A percentile compares a stretch with the other conserved stretches of the same genome.
phyloP scores from a whole-genome alignment of 2,329 filamentous ascomycete species.

The Aspergillus sp. region DNA sequence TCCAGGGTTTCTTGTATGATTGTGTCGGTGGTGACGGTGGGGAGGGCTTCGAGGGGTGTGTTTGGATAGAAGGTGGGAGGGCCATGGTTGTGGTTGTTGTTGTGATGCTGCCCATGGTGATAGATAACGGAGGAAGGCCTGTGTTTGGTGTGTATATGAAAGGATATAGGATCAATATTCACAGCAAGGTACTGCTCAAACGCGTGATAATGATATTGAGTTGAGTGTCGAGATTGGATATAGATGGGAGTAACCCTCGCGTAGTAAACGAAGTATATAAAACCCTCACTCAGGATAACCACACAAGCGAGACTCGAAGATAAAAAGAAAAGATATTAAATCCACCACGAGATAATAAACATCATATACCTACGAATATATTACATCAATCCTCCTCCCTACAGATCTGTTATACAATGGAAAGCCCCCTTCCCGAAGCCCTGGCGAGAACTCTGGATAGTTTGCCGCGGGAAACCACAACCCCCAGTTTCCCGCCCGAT shows the following conservation, averaged over 20 bases:
- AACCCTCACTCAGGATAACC: not conserved
- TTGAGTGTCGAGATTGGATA: not conserved
- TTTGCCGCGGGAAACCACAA: constrained; percentile 42
- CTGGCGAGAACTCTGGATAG: constrained; percentile 10
- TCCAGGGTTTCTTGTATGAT: constrained; percentile 61
- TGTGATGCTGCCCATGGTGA: constrained; percentile 43
- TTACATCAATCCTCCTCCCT: constrained; percentile 20
- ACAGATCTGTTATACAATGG: constrained; percentile 38
- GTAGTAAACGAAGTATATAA: not conserved
- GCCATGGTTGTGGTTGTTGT: constrained; percentile 28
- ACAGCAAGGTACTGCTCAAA: not conserved
- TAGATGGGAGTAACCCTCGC: not conserved
- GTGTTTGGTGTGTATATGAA: not conserved
- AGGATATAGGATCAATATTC: not conserved
- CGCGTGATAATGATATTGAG: not conserved
- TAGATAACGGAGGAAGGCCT: not conserved
- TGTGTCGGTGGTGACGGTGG: not conserved
- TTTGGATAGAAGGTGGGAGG: not conserved
- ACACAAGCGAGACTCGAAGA: not conserved
- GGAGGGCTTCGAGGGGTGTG: too few relatives aligned
- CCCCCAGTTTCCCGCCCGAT: constrained; percentile 20
- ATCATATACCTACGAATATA: constrained; percentile 29
- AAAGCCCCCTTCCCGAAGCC: constrained; percentile 25
- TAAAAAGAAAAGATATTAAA: constrained; percentile 13
- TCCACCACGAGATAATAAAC: constrained; percentile 11